These are phyloP conservation scores for Yamadazyma oceani DNA, from an alignment of 1,139 yeast genomes.

Conservation along the genomic window DNA sequence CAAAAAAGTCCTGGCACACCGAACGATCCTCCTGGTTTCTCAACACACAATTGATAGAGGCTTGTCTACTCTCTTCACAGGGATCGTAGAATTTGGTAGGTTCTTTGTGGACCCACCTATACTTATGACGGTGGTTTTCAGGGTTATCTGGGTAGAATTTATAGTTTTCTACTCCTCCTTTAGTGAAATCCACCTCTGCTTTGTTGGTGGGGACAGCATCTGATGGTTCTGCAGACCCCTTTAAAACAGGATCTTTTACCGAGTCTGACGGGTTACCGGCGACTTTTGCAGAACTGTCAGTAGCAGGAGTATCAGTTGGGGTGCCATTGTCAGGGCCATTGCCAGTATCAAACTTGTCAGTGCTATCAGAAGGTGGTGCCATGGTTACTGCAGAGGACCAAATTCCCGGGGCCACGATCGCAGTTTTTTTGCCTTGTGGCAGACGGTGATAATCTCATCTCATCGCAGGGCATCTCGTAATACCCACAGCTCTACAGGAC, in stretches of 20 bases:
- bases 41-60: conserved; percentile 78
- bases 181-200: conserved; percentile 56
- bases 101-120: conserved; percentile 63
- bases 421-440: no score
- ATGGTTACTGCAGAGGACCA: no score
- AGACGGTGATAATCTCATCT: background rate
- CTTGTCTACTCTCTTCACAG: conserved; percentile 84
- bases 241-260: no score
- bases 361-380: no score
- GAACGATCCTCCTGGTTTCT: conserved; percentile 73
- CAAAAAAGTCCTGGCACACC: conserved; percentile 82
- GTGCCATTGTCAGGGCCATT: no score
- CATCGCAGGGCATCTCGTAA: conserved; percentile 8
- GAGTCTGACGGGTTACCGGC: no score
- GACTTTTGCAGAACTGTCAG: no score
- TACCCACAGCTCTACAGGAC: background rate
- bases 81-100: conserved; percentile 91
- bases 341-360: no score
- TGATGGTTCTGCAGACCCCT: no score
- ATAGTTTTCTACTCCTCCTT: conserved; percentile 51
- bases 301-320: no score
- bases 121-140: conserved; percentile 58
- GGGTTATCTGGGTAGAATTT: conserved; percentile 87
- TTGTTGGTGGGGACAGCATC: conserved; percentile 43
- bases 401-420: no score